Conservation (phyloP, 352 stramenopile species). For the Pythium angustatum region DNA sequence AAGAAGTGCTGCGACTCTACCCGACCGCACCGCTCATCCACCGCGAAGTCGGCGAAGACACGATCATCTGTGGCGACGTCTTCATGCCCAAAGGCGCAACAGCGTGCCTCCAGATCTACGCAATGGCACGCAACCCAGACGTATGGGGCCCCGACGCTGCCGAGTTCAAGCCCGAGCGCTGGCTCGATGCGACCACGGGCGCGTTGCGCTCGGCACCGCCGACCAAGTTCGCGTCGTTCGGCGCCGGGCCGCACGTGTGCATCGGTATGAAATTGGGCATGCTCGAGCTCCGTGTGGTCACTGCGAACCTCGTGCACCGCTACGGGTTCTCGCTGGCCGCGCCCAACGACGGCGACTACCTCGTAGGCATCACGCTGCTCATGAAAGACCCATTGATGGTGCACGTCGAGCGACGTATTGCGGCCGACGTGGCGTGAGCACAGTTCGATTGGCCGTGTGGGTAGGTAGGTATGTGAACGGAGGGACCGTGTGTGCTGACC, state of each 20-base stretch:
- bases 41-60: conserved; percentile 58
- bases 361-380: neutral
- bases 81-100: neutral
- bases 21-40: conserved; percentile 57
- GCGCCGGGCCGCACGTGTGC: conserved; percentile 45
- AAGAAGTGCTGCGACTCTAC: conserved; percentile 67
- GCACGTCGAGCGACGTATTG: too few species aligned
- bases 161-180: conserved; percentile 73
- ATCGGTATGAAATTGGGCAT: conserved; percentile 49
- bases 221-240: conserved; percentile 39
- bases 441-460: too few species aligned
- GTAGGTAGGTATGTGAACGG: too few species aligned
- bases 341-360: conserved; percentile 12
- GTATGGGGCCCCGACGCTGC: conserved; percentile 24
- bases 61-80: conserved; percentile 30
- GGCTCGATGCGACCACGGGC: conserved; percentile 39
- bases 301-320: conserved; percentile 15
- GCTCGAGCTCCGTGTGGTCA: conserved; percentile 37
- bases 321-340: conserved; percentile 15
- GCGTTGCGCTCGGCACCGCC: neutral
- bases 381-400: neutral
- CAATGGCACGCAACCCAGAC: conserved; percentile 29
- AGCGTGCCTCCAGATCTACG: conserved; percentile 20
- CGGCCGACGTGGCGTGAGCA: too few species aligned
- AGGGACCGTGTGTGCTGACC: too few species aligned